A percentile compares a stretch with the other conserved stretches of the same genome.
These are phyloP conservation scores for Leccinum broughii DNA, from an alignment of 768 basidiomycete genomes.

Conservation along the genomic window DNA sequence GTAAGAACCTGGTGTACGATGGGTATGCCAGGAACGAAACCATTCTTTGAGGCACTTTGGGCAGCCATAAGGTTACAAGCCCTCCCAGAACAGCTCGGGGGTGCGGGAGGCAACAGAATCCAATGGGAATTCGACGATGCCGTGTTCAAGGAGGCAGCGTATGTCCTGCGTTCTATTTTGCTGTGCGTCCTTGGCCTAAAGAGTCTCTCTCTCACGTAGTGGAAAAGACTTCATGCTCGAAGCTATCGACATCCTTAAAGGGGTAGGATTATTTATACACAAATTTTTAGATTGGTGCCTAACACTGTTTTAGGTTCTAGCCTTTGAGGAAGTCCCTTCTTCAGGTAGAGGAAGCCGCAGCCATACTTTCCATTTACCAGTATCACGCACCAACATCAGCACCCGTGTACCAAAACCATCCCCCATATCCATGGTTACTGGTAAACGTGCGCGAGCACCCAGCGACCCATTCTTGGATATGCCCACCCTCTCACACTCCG, in stretches of 20 bases:
- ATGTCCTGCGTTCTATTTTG: constrained; percentile 39
- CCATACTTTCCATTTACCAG: constrained; percentile 39
- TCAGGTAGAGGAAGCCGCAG: constrained; percentile 31
- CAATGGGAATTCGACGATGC: constrained; percentile 95
- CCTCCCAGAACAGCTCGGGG: constrained; percentile 77
- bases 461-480: constrained; percentile 82
- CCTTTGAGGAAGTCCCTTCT: constrained; percentile 68
- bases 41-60: constrained; percentile 71
- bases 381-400: constrained; percentile 43
- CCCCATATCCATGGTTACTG: constrained; percentile 43
- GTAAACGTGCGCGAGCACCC: constrained; percentile 70
- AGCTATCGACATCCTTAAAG: constrained; percentile 87
- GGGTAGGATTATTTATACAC: constrained; percentile 50
- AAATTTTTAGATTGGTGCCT: background rate
- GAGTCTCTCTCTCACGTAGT: constrained; percentile 43
- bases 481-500: constrained; percentile 55
- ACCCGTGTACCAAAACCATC: constrained; percentile 37
- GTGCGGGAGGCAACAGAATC: constrained; percentile 69
- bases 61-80: constrained; percentile 79
- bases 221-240: constrained; percentile 95
- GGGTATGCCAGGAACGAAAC: constrained; percentile 87
- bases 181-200: constrained; percentile 13
- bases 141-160: constrained; percentile 93
- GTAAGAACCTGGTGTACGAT: constrained; percentile 80
- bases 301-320: constrained; percentile 47